Percentiles rank a stretch among this genome's conserved stretches.
Evolutionary conservation across 306 rosid genomes (phyloP).

Genomic region (Quercus wislizeni): DNA sequence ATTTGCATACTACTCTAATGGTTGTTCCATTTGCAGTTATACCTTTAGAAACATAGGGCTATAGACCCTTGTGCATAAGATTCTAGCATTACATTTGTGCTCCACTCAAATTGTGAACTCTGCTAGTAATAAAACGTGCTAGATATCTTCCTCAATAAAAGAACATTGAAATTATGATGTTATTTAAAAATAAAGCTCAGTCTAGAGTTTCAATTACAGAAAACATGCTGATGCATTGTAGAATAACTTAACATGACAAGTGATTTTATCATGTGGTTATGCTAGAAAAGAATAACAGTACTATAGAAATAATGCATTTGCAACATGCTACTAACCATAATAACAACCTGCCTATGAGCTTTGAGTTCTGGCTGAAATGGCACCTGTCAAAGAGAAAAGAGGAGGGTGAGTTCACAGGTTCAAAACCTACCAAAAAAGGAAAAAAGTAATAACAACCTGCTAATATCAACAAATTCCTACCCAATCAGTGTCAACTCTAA

Average conservation of each 20-base stretch:
- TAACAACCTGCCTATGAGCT: neutral
- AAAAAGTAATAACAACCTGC: too few species aligned
- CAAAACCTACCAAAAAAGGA: too few species aligned
- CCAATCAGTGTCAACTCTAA: neutral
- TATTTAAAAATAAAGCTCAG: neutral
- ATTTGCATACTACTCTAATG: neutral
- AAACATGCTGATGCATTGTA: neutral
- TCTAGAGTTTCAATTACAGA: neutral
- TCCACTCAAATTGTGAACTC: neutral
- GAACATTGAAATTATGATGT: neutral
- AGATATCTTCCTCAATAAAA: neutral
- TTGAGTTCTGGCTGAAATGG: too few species aligned
- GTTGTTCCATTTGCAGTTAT: neutral
- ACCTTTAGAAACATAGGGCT: neutral
- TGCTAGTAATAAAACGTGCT: neutral
- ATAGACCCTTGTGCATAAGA: neutral
- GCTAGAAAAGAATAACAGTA: neutral
- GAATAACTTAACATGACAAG: neutral
- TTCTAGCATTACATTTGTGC: neutral
- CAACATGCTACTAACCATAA: neutral
- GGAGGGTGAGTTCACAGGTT: too few species aligned
- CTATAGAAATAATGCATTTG: neutral
- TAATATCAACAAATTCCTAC: neutral
- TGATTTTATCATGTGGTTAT: neutral
- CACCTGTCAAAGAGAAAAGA: too few species aligned